Conservation (phyloP, 106 monocot species). For the Allium sativum region DNA sequence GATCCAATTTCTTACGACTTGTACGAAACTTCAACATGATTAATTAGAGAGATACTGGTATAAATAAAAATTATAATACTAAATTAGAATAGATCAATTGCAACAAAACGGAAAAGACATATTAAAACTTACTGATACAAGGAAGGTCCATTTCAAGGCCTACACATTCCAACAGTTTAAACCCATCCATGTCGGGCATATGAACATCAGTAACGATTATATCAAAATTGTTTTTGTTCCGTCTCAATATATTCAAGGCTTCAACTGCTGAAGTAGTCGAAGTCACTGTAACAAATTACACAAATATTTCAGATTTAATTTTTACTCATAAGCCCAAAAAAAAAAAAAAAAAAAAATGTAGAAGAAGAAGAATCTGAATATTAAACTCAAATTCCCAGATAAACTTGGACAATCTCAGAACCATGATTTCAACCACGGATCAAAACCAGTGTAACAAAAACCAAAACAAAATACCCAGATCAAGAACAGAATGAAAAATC, state of each 20-base stretch:
- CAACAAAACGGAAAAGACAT: no score
- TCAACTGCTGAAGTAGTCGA: slow-evolving; percentile 10
- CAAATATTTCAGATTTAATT: neutral
- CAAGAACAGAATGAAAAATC: neutral
- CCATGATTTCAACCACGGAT: neutral
- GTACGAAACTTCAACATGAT: no score
- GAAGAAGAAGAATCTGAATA: neutral
- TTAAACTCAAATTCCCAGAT: neutral
- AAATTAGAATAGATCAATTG: no score
- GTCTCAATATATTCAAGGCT: slow-evolving; percentile 26
- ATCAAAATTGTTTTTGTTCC: slow-evolving; percentile 31
- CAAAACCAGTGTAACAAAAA: neutral
- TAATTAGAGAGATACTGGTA: no score
- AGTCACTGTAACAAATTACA: slow-evolving; percentile 18
- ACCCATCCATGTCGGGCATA: slow-evolving; percentile 43
- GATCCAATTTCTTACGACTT: no score
- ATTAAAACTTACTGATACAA: slow-evolving; percentile 24
- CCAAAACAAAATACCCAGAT: slow-evolving; percentile 1
- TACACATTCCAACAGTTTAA: slow-evolving; percentile 29
- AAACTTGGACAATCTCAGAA: no score
- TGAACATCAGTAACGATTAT: slow-evolving; percentile 31
- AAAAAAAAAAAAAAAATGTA: neutral
- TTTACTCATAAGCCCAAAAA: neutral
- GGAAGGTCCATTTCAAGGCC: slow-evolving; percentile 35
- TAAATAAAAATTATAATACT: no score